Conservation (phyloP, 768 basidiomycete species). For the Rhodotorula kratochvilovae region DNA sequence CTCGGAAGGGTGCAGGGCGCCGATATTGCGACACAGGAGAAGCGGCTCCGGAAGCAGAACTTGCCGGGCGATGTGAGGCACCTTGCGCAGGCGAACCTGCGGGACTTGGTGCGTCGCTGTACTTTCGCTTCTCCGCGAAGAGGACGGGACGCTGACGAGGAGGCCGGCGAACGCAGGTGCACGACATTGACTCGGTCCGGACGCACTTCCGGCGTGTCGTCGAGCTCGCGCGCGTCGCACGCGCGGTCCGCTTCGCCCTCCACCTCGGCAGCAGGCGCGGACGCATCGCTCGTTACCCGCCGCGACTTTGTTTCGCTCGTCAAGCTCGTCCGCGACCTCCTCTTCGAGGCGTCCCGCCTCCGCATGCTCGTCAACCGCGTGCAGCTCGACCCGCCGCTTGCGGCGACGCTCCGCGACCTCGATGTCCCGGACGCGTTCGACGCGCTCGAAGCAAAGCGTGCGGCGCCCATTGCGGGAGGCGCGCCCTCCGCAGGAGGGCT, state of each 20-base stretch:
- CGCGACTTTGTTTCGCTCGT: conserved; percentile 77
- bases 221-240: conserved; percentile 59
- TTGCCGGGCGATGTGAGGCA: conserved; percentile 75
- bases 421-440: conserved; percentile 61
- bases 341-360: conserved; percentile 74
- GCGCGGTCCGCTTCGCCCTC: not conserved
- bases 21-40: conserved; percentile 80
- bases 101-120: conserved; percentile 64
- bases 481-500: conserved; percentile 44
- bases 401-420: conserved; percentile 65
- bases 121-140: too few species aligned
- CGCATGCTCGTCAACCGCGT: conserved; percentile 81
- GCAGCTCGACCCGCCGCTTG: conserved; percentile 77
- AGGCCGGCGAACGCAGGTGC: conserved; percentile 17
- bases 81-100: conserved; percentile 75
- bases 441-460: conserved; percentile 47
- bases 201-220: conserved; percentile 65
- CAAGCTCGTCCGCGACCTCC: conserved; percentile 77
- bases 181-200: conserved; percentile 66
- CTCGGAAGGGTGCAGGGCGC: conserved; percentile 65
- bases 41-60: conserved; percentile 84
- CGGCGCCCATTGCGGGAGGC: conserved; percentile 41
- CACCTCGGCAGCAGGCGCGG: not conserved
- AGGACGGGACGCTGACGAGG: too few species aligned
- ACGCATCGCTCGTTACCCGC: conserved; percentile 53